phyloP scores from a whole-genome alignment of 2,329 filamentous ascomycete genomes.

The Parascedosporium putredinis region DNA sequence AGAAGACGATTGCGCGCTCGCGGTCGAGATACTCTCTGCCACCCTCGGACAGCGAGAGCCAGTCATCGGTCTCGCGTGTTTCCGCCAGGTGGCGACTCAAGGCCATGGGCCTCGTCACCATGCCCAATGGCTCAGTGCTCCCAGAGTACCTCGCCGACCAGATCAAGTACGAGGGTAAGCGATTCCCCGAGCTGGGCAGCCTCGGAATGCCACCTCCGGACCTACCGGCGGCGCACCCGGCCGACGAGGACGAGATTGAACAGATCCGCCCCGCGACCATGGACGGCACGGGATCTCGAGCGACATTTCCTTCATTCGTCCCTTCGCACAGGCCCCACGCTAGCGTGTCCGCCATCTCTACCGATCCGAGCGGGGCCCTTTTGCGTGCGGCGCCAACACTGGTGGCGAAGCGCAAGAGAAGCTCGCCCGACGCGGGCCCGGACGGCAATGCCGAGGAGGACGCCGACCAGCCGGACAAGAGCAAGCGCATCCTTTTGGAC shows the following conservation, averaged over 20 bases:
- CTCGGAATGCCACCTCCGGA: conserved; percentile 20
- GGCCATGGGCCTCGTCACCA: conserved; percentile 40
- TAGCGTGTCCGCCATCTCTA: conserved; percentile 5
- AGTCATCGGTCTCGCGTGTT: conserved; percentile 23
- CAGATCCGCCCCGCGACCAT: conserved; percentile 1
- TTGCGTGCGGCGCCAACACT: no score
- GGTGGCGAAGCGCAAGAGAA: conserved; percentile 21
- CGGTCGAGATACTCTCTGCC: not conserved
- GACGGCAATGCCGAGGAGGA: conserved; percentile 10
- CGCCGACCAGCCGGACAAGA: conserved; percentile 14
- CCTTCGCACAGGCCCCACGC: conserved; percentile 2
- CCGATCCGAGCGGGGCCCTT: no score
- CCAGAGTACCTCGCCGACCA: conserved; percentile 40
- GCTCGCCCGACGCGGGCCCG: conserved; percentile 17
- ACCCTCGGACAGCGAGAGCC: conserved; percentile 7
- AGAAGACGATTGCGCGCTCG: conserved; percentile 6
- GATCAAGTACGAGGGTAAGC: conserved; percentile 30
- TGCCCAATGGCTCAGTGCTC: conserved; percentile 42
- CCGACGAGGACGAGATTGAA: not conserved
- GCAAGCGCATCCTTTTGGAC: conserved; percentile 31
- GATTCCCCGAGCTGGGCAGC: conserved; percentile 25
- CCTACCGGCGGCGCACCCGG: not conserved
- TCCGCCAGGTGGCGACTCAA: conserved; percentile 37
- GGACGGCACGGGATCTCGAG: not conserved
- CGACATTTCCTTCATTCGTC: not conserved